Evolutionary conservation across 768 basidiomycete genomes (phyloP), one percentile per base, ranked within the genome.

Genomic region (Rhodotorula babjevae): DNA sequence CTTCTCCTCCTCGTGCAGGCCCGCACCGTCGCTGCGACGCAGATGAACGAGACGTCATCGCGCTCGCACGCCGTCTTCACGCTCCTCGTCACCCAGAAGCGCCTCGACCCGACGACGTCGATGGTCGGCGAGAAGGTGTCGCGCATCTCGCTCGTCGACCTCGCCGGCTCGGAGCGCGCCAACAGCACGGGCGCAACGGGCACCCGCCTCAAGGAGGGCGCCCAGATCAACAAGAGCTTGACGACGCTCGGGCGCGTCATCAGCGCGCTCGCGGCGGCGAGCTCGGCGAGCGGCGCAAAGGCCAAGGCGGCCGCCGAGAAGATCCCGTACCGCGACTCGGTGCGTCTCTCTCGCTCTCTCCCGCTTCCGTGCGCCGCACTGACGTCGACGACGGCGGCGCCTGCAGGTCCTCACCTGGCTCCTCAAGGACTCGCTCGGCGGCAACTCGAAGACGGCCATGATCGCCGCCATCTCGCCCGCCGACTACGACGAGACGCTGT

Each of bases 31-130:
- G 96, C 96, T 31, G 94, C 96, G 36, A 99, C 96, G 31, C 93
- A 96, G 82, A 99, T 99, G 96, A 99, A 99, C 82, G 96, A 97
- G 77, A 92, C 91, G 27, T 95, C 93, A 15, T 96, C 93, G 21
- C 90, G 96, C 79, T 96, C 93, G 23, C 96, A 99, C 84, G 93
- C 95, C 4, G 95, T 99, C 50, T 99, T 99, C 80, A 98, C 96
- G 6, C 86, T 99, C 66, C 84, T 98, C 78, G 84, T 99, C 70
- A 92, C 91, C 23, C 94, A 95, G 87, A 95, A 90, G 84, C 86
- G 86, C 68, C 90, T 89, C 71, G 96, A 99, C 77, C 83, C 84
- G 18, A 85, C 85, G 57, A 92, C 92, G 2, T 91, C 91, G 77
- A 84, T 99, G 81, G 90, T 91, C 77, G 95, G 93, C 1, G 96